These are phyloP conservation scores for Russula olivacea DNA, from an alignment of 768 basidiomycete genomes.

Conservation along the genomic window DNA sequence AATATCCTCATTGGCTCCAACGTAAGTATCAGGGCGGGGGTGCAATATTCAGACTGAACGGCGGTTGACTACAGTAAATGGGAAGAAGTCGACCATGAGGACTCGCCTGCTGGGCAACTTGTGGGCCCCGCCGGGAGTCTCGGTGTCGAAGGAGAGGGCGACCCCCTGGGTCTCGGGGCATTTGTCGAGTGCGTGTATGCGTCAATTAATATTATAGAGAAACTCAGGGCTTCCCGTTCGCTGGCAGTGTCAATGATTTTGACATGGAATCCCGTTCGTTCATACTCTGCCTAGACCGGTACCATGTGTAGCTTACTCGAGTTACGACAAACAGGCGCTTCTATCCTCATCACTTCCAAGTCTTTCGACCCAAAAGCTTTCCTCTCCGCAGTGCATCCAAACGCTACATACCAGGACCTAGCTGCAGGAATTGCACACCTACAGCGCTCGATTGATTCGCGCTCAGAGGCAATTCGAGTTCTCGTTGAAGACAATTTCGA, in stretches of 20 bases:
- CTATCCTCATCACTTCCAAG: slow-evolving; percentile 84
- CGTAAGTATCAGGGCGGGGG: slow-evolving; percentile 38
- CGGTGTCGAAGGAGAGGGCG: slow-evolving; percentile 50
- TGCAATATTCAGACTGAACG: background rate
- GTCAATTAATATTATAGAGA: background rate
- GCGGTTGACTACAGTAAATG: slow-evolving; percentile 52
- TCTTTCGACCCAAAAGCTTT: slow-evolving; percentile 95
- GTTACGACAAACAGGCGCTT: slow-evolving; percentile 47
- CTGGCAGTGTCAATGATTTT: slow-evolving; percentile 53
- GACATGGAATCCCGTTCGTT: slow-evolving; percentile 73
- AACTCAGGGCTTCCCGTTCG: background rate
- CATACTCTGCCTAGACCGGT: background rate
- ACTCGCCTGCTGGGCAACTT: slow-evolving; percentile 64
- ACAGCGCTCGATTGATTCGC: slow-evolving; percentile 74
- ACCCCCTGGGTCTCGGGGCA: slow-evolving; percentile 73
- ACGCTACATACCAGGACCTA: slow-evolving; percentile 91
- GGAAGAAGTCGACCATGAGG: slow-evolving; percentile 88
- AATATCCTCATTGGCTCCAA: slow-evolving; percentile 69
- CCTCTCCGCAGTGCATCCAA: slow-evolving; percentile 85
- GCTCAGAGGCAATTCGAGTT: slow-evolving; percentile 90
- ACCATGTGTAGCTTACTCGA: slow-evolving; percentile 16
- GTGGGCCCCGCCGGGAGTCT: slow-evolving; percentile 42
- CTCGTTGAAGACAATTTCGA: slow-evolving; percentile 98
- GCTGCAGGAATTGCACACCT: slow-evolving; percentile 70
- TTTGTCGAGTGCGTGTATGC: slow-evolving; percentile 47